These are phyloP conservation scores for Rosa persica DNA, from an alignment of 306 rosid genomes.

Conservation along the genomic window DNA sequence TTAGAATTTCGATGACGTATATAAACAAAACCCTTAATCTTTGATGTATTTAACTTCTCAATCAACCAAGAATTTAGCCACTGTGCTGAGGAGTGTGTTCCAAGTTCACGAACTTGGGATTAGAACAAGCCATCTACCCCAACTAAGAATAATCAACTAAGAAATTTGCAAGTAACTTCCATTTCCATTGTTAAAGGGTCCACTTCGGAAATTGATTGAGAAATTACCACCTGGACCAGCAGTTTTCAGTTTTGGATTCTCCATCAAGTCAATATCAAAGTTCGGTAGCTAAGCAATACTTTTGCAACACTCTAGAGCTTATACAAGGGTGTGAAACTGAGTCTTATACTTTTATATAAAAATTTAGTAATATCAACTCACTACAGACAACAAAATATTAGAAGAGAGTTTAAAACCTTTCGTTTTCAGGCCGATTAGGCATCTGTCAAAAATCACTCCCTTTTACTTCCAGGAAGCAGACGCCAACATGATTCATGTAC, in stretches of 20 bases:
- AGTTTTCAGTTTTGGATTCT: conserved; percentile 3
- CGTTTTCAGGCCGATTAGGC: conserved; percentile 15
- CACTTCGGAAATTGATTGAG: not conserved
- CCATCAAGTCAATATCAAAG: conserved; percentile 2
- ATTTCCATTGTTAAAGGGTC: conserved; percentile 3
- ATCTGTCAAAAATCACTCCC: conserved; percentile 9
- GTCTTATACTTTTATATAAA: not conserved
- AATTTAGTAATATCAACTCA: not conserved
- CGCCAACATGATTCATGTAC: not conserved
- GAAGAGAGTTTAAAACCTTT: not conserved
- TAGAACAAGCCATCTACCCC: not conserved
- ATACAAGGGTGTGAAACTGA: not conserved
- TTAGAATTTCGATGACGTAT: not conserved
- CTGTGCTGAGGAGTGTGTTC: not conserved
- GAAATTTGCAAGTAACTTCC: conserved; percentile 25
- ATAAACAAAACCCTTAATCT: not conserved
- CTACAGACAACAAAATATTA: not conserved
- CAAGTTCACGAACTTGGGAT: not conserved
- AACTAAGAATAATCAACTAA: not conserved
- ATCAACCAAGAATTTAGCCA: not conserved
- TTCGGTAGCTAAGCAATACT: conserved; percentile 8
- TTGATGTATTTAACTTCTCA: not conserved
- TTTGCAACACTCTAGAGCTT: not conserved
- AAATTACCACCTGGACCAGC: not conserved
- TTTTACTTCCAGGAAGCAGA: conserved; percentile 10